Percentiles rank a stretch among this genome's conserved stretches.
phyloP scores from a whole-genome alignment of 441 rosid species.

The Pelargonium australe region DNA sequence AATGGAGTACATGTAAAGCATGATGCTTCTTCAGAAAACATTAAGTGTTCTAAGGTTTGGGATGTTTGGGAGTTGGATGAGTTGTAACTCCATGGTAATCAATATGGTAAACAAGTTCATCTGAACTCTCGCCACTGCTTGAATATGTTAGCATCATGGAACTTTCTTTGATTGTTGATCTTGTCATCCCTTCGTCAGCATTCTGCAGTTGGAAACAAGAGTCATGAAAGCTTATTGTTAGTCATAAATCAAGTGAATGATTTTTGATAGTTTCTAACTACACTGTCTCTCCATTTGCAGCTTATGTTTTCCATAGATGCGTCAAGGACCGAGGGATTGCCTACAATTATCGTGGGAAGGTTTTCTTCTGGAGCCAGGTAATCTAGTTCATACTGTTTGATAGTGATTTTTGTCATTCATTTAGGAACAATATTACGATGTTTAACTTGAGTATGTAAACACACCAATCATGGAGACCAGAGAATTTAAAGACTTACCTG shows the following conservation, averaged over 20 bases:
- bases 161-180: background rate
- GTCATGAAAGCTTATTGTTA: conserved; percentile 1
- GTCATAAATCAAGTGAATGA: background rate
- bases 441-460: background rate
- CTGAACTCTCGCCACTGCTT: background rate
- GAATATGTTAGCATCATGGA: background rate
- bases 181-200: background rate
- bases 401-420: background rate
- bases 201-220: background rate
- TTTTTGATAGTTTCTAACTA: background rate
- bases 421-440: background rate
- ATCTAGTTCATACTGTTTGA: background rate
- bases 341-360: background rate
- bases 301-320: background rate
- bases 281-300: background rate
- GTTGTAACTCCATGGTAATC: conserved; percentile 19
- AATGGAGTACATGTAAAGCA: background rate
- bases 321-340: background rate
- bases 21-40: background rate
- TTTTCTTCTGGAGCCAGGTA: background rate
- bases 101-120: conserved; percentile 11
- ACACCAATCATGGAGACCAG: background rate
- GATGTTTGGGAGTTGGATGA: conserved; percentile 21
- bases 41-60: background rate
- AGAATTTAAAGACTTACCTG: background rate